Evolutionary conservation across 768 basidiomycete species (phyloP), one percentile per base, ranked within the genome.

Genomic region (Floccularia luteovirens): DNA sequence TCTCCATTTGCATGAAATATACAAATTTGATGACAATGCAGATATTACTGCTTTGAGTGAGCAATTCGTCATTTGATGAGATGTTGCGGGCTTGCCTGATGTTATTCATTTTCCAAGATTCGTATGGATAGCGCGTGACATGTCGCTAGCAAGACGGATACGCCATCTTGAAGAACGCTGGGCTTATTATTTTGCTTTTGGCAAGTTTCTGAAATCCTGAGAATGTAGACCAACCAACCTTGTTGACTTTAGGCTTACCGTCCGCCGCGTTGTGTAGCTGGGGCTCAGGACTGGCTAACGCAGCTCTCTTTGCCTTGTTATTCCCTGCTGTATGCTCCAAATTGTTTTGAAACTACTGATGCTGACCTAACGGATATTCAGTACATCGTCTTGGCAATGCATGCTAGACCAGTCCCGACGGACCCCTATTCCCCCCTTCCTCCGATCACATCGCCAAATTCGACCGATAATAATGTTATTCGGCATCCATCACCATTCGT

Each of bases 1-100:
- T 38, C 16, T 12, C 28, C 22, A 12, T n/a, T n/a, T n/a, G n/a
- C n/a, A n/a, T n/a, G n/a, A n/a, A 8, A 21, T 23, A 23, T 39
- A 28, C 13, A 14, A 24, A 19, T 13, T 37, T 37, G 8, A 19
- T 31, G 10, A 14, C 31, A n/a, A 37, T 25, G 17, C 48, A 90
- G 88, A 34, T 92, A 90, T 58, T 92, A 92, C 60, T 90, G 82
- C 59, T 92, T 91, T 51, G 90, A 92, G 88, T 90, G 54, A 52
- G 25, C 14, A 14, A 28, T 17, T 5, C 12, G 3, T 20, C 5
- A 38, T 25, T 17, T 5, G 24, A 5, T n/a, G 24, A n/a, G n/a
- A 38, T 8, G n/a, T n/a, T n/a, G n/a, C n/a, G n/a, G n/a, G n/a
- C n/a, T n/a, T n/a, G n/a, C n/a, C 8, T 8, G 24, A 22, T 8